Percentiles rank a stretch among this genome's conserved stretches.
Evolutionary conservation across 345 rosid genomes (phyloP).

Genomic region (Hibiscus tridactylites): DNA sequence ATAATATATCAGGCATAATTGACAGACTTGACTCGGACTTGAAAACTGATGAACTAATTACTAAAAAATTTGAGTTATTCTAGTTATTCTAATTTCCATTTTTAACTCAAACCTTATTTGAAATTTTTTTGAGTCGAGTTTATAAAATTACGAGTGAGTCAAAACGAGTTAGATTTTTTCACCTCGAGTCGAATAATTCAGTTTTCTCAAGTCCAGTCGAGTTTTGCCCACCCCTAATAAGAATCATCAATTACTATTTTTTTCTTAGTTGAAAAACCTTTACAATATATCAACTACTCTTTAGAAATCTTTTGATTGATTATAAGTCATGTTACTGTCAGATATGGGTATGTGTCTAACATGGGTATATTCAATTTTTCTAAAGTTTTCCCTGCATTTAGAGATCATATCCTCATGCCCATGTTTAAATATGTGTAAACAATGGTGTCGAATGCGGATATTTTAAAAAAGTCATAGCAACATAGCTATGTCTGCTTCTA

Average conservation of each 20-base stretch:
- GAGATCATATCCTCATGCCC: neutral
- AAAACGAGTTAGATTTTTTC: too few relatives aligned
- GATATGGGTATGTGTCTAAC: neutral
- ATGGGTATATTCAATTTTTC: neutral
- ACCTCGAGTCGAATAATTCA: too few relatives aligned
- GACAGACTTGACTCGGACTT: too few relatives aligned
- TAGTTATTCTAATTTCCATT: too few relatives aligned
- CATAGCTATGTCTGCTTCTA: neutral
- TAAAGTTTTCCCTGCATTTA: neutral
- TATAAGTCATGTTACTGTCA: neutral
- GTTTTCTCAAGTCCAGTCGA: too few relatives aligned
- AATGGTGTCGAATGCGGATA: neutral
- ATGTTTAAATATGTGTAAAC: neutral
- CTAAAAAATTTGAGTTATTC: too few relatives aligned
- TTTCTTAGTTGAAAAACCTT: neutral
- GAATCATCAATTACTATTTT: neutral
- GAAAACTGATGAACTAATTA: too few relatives aligned
- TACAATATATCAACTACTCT: neutral
- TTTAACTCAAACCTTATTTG: too few relatives aligned
- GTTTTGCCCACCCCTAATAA: too few relatives aligned
- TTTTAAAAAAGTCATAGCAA: neutral
- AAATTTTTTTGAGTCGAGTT: too few relatives aligned
- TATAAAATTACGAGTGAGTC: too few relatives aligned
- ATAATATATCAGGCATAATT: too few relatives aligned
- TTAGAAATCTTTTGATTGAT: neutral